Conservation (phyloP, 2,329 filamentous ascomycete species). For the Xylariaceae sp. region DNA sequence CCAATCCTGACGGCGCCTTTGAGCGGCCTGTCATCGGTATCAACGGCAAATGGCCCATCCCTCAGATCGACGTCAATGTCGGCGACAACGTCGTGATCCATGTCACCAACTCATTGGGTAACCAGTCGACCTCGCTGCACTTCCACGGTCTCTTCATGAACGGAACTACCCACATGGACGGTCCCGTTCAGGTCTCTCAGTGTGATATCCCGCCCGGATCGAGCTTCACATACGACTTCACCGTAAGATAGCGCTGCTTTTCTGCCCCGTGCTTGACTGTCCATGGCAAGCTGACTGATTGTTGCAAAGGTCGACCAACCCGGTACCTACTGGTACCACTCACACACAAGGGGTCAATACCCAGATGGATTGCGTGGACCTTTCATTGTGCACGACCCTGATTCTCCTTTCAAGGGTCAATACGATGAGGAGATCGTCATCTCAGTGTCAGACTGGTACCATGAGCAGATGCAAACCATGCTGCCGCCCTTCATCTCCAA, state of each 20-base stretch:
- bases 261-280: not conserved
- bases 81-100: constrained; percentile 59
- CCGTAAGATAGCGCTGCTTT: constrained; percentile 37
- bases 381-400: constrained; percentile 58
- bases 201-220: constrained; percentile 59
- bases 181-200: constrained; percentile 60
- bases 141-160: constrained; percentile 71
- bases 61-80: constrained; percentile 55
- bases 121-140: constrained; percentile 58
- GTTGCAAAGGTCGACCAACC: constrained; percentile 51
- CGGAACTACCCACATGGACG: constrained; percentile 66
- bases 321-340: constrained; percentile 78
- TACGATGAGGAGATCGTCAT: constrained; percentile 61
- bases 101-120: constrained; percentile 54
- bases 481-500: constrained; percentile 47
- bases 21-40: constrained; percentile 67
- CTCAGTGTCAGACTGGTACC: constrained; percentile 68
- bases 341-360: constrained; percentile 62
- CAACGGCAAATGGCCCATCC: constrained; percentile 71
- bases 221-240: constrained; percentile 67
- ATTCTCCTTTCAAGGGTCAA: constrained; percentile 50
- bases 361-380: constrained; percentile 64
- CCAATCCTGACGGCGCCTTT: constrained; percentile 64
- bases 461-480: constrained; percentile 48
- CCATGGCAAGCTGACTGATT: constrained; percentile 10